Evolutionary conservation across 2,329 filamentous ascomycete species (phyloP).

Genomic region (Hirsutella minnesotensis): DNA sequence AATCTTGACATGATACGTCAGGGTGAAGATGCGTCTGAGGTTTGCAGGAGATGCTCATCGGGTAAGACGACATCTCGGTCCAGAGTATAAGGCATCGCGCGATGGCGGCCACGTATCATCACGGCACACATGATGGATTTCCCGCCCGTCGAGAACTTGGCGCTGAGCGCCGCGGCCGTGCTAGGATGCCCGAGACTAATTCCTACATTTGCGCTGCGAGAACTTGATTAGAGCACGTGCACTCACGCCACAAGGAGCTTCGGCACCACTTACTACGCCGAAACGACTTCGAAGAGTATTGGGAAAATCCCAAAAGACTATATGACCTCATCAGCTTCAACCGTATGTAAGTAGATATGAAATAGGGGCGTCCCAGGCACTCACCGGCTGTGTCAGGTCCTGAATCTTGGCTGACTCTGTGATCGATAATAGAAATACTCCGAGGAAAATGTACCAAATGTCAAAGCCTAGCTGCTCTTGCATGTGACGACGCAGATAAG

Average conservation of each 20-base stretch:
- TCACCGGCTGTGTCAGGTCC: slow-evolving; percentile 13
- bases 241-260: no score
- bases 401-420: slow-evolving; percentile 15
- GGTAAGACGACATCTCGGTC: slow-evolving; percentile 23
- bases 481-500: slow-evolving; percentile 21
- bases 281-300: slow-evolving; percentile 21
- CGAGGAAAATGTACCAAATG: slow-evolving; percentile 28
- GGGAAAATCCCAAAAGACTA: slow-evolving; percentile 19
- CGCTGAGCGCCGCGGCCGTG: slow-evolving; percentile 16
- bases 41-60: slow-evolving; percentile 7
- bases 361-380: no score
- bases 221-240: no score
- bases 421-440: slow-evolving; percentile 7
- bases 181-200: slow-evolving; percentile 21
- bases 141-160: slow-evolving; percentile 18
- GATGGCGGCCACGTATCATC: slow-evolving; percentile 25
- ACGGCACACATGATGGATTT: slow-evolving; percentile 25
- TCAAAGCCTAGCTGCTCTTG: slow-evolving; percentile 28
- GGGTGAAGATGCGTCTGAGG: background rate
- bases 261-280: slow-evolving; percentile 22
- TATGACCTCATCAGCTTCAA: background rate
- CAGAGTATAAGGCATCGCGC: slow-evolving; percentile 20
- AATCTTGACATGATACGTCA: no score
- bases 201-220: no score
- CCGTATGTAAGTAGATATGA: rapidly evolving